Conservation (phyloP, 768 basidiomycete species). For the Rhizopogon roseolus region DNA sequence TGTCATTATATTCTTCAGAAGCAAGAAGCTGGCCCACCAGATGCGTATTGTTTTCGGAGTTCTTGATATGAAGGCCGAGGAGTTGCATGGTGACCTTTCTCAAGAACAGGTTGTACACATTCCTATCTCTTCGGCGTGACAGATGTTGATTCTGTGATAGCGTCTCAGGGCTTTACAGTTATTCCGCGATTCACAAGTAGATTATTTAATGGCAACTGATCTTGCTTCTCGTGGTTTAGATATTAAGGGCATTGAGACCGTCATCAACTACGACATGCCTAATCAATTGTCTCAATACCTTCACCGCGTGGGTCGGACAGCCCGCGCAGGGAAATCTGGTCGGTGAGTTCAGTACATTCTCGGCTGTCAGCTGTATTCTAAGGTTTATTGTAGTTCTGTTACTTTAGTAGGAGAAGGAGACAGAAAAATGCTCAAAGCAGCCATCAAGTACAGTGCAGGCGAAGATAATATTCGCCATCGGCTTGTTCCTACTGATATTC, state of each 20-base stretch:
- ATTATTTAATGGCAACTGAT: slow-evolving; percentile 95
- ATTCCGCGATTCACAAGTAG: slow-evolving; percentile 85
- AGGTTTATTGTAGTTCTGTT: slow-evolving; percentile 59
- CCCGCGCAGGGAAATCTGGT: slow-evolving; percentile 89
- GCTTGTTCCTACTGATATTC: slow-evolving; percentile 71
- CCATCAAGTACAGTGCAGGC: slow-evolving; percentile 80
- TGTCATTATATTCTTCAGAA: slow-evolving; percentile 91
- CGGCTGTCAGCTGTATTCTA: not conserved
- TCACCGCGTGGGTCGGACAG: slow-evolving; percentile 96
- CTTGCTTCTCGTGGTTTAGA: slow-evolving; percentile 93
- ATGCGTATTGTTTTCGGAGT: slow-evolving; percentile 91
- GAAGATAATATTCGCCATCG: slow-evolving; percentile 86
- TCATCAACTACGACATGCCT: slow-evolving; percentile 99
- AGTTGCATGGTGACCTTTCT: slow-evolving; percentile 91
- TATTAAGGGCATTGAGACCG: slow-evolving; percentile 95
- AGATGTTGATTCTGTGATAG: slow-evolving; percentile 32
- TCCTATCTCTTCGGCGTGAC: slow-evolving; percentile 1
- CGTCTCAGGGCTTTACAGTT: slow-evolving; percentile 80
- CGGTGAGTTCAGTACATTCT: slow-evolving; percentile 45
- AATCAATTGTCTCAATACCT: slow-evolving; percentile 88
- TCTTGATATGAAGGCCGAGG: slow-evolving; percentile 83
- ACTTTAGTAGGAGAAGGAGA: slow-evolving; percentile 95
- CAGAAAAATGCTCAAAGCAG: slow-evolving; percentile 93
- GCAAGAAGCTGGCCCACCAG: slow-evolving; percentile 96
- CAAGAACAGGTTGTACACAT: slow-evolving; percentile 77